Conservation (phyloP, 2,329 filamentous ascomycete genomes). For the Macrophomina phaseolina region DNA sequence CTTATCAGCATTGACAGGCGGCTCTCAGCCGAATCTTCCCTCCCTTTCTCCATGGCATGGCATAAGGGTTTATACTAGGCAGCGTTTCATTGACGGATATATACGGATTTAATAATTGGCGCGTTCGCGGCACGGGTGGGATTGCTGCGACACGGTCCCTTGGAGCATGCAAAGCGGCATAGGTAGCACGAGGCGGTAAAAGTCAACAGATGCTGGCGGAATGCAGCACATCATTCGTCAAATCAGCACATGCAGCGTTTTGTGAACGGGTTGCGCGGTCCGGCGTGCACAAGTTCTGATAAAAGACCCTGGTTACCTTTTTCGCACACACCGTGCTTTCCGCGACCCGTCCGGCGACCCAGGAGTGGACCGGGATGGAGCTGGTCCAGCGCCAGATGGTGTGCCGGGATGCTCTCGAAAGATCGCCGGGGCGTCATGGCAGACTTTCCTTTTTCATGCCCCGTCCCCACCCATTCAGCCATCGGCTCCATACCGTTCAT, state of each 20-base stretch:
- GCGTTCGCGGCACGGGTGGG: conserved; percentile 7
- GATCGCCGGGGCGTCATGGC: conserved; percentile 15
- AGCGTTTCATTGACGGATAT: background rate
- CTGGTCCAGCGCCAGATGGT: background rate
- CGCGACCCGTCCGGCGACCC: conserved; percentile 3
- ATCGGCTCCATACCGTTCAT: background rate
- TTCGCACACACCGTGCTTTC: conserved; percentile 9
- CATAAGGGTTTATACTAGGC: conserved; percentile 12
- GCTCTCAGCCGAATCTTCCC: background rate
- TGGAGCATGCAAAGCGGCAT: background rate
- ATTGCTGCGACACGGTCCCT: conserved; percentile 10
- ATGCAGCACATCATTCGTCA: conserved; percentile 10
- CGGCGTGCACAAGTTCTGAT: background rate
- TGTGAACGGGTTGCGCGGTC: background rate
- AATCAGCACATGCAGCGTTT: background rate
- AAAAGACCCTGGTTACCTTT: conserved; percentile 8
- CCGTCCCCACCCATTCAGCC: conserved; percentile 8
- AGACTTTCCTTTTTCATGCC: conserved; percentile 19
- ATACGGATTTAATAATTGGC: conserved; percentile 1
- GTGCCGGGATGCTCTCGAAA: background rate
- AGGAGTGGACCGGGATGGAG: conserved; percentile 7
- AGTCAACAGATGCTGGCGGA: background rate
- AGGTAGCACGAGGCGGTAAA: background rate
- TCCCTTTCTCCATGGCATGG: conserved; percentile 17
- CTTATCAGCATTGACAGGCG: background rate